Evolutionary conservation across 495 filamentous ascomycete genomes (phyloP).

Genomic region (Articulospora tetracladia): DNA sequence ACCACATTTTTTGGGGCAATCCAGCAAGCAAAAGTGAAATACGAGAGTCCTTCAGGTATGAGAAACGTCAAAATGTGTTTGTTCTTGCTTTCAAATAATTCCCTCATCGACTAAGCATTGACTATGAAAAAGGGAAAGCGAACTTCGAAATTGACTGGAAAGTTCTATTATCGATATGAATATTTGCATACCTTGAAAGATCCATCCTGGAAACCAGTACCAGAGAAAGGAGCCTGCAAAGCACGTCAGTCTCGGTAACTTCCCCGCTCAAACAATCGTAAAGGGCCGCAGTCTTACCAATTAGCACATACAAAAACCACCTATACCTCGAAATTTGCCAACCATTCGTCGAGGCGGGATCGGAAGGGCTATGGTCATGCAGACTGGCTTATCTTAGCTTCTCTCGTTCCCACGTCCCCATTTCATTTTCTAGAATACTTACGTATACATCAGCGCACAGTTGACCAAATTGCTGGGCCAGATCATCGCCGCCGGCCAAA

Average conservation of each 20-base stretch:
- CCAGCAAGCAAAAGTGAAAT: slow-evolving; percentile 59
- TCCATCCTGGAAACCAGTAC: slow-evolving; percentile 41
- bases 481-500: slow-evolving; percentile 70
- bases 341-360: slow-evolving; percentile 54
- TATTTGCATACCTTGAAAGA: neutral
- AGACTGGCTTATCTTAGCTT: slow-evolving; percentile 30
- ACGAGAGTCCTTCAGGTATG: slow-evolving; percentile 7
- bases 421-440: neutral
- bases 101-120: neutral
- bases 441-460: slow-evolving; percentile 59
- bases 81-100: neutral
- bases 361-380: slow-evolving; percentile 58
- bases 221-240: slow-evolving; percentile 45
- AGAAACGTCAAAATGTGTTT: no score
- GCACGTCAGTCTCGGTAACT: neutral
- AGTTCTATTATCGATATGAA: neutral
- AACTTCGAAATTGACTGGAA: neutral
- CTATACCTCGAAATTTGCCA: slow-evolving; percentile 64
- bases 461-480: slow-evolving; percentile 66
- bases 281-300: slow-evolving; percentile 25
- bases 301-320: slow-evolving; percentile 59
- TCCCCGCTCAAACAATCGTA: neutral
- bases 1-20: slow-evolving; percentile 56
- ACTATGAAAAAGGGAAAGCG: neutral
- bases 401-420: neutral